Base-by-base conservation (phyloP, 2,329 filamentous ascomycete species). In the Alternaria viburni region DNA sequence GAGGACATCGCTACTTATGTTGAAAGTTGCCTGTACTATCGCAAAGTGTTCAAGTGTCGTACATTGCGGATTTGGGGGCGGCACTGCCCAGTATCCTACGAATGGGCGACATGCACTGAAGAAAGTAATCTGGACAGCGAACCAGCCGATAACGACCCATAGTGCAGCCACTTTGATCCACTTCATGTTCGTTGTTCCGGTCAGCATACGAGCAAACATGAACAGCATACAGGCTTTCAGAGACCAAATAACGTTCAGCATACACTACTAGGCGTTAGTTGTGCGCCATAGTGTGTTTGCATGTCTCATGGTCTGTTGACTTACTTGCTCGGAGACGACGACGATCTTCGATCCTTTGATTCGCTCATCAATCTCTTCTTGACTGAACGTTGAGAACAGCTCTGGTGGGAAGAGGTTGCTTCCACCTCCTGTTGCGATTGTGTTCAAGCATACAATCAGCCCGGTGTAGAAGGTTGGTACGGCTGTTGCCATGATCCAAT, bases 1-100 rank as follows among this genome's bases (percentile, higher is more conserved):
- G 78, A 87, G 82, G 3, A 88, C 41, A 66, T 90, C 88, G 25
- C 86, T 88, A 3, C 85, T 84, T 52, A 89, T 85, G 68, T 90
- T 90, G 71, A 90, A 84, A 5, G 83, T 81, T 1, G 86, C 84
- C 62, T 89, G 87, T 15, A 86, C 85, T 54, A 88, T 88, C 11
- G 88, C 81, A 68, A 88, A 88, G 70, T 87, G 81, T 15, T 84
- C 81, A 2, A 86, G 83, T 0, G 87, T 85, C 1, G 86, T 86
- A 71, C 87, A 89, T 81, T 89, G 86, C 2, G 80, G 79, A 67
- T 85, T 84, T 2, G 82, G 73, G 2, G 84, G 81, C 0, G 87
- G 86, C 9, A 89, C 84, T 12, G 83, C 83, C 86, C 87, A 89
- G 65, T 89, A 89, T 23, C 86, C 79, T 50, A 64, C 71, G 60